phyloP scores from a whole-genome alignment of 2,329 filamentous ascomycete genomes.

The Ophiostoma australiae region DNA sequence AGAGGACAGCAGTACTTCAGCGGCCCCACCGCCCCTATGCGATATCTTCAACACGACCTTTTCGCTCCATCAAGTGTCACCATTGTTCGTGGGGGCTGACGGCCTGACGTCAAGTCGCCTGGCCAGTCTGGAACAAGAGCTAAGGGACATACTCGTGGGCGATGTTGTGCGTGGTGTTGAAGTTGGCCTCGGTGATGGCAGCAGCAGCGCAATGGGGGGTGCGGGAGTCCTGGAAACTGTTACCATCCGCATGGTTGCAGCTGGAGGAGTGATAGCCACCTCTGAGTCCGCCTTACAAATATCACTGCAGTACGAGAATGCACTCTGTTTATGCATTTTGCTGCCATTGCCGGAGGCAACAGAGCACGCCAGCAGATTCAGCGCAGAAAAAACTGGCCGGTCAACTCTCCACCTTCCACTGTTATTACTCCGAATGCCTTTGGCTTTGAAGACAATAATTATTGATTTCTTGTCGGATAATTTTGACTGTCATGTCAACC shows the following conservation, averaged over 20 bases:
- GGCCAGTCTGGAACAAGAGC: constrained; percentile 41
- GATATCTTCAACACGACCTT: constrained; percentile 54
- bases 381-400: neutral
- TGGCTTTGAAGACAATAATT: constrained; percentile 46
- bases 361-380: neutral
- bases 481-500: constrained; percentile 54
- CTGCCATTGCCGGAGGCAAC: constrained; percentile 37
- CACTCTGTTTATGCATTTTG: constrained; percentile 47
- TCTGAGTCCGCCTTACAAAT: constrained; percentile 39
- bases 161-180: constrained; percentile 58
- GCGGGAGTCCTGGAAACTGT: constrained; percentile 46
- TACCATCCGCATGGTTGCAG: constrained; percentile 44
- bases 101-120: constrained; percentile 40
- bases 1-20: neutral
- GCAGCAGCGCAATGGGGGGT: constrained; percentile 38
- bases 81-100: constrained; percentile 45
- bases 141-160: constrained; percentile 53
- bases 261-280: constrained; percentile 30
- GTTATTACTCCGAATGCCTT: constrained; percentile 52
- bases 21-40: neutral
- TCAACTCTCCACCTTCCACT: constrained; percentile 48
- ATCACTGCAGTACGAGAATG: constrained; percentile 50
- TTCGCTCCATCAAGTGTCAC: constrained; percentile 52
- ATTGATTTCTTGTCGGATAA: constrained; percentile 48
- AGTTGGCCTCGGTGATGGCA: constrained; percentile 40